A percentile compares a stretch with the other conserved stretches of the same genome.
These are phyloP conservation scores for Aristolochia californica DNA, from an alignment of 164 flowering plant genomes.

Conservation along the genomic window DNA sequence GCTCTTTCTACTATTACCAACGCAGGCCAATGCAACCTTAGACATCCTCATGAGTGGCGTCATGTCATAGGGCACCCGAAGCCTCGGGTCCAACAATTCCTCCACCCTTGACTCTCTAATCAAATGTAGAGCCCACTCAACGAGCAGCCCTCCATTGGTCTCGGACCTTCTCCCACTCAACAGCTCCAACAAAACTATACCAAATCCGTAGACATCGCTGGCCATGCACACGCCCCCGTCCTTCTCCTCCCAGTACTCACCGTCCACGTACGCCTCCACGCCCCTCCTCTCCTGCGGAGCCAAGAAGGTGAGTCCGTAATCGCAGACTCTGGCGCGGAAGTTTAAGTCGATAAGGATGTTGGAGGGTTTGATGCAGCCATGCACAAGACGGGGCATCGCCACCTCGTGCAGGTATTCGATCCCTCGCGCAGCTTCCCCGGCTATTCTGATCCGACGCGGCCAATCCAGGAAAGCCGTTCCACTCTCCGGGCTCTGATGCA, in stretches of 20 bases:
- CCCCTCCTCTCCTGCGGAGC: constrained; percentile 44
- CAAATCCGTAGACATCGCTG: constrained; percentile 75
- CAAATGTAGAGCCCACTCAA: constrained; percentile 65
- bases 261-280: constrained; percentile 54
- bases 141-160: constrained; percentile 48
- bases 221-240: constrained; percentile 42
- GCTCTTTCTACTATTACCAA: constrained; percentile 47
- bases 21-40: constrained; percentile 76
- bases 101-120: constrained; percentile 41
- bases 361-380: constrained; percentile 65
- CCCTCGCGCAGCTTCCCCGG: constrained; percentile 59
- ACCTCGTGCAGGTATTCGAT: constrained; percentile 57
- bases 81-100: constrained; percentile 64
- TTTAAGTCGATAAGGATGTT: constrained; percentile 50
- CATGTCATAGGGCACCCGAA: constrained; percentile 28
- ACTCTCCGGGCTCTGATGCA: constrained; percentile 38
- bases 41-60: constrained; percentile 47
- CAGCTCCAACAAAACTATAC: constrained; percentile 69
- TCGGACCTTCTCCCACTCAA: constrained; percentile 61
- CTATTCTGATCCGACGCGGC: constrained; percentile 39
- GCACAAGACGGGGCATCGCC: constrained; percentile 41
- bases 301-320: constrained; percentile 59
- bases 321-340: constrained; percentile 45
- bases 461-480: constrained; percentile 34
- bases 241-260: constrained; percentile 43